Base-by-base conservation (phyloP, 371 early-diverging fungal genomes). In the Mycotypha africana region DNA sequence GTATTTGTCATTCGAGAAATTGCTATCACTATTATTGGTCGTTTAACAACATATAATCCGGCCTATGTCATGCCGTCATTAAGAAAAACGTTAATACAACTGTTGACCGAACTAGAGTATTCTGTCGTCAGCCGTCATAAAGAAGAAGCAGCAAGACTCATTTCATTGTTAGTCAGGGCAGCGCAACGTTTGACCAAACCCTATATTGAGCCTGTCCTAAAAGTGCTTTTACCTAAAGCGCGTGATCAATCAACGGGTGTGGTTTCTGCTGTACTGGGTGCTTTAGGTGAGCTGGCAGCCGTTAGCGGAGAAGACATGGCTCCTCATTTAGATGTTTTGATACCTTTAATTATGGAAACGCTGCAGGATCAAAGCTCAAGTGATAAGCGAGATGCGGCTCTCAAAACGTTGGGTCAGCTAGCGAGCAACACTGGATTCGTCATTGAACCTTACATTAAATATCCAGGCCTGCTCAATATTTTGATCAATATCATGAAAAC, bases 1-100 rank as follows among this genome's bases (percentile, higher is more conserved):
- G 79, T 85, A 3, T 95, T 93, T 69, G 79, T 81, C n/a, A 89
- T 93, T 45, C 82, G 94, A 10, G 85, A 92, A 55, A 74, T 85
- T 4, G 89, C 91, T 3, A 87, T 96, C 19, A 63, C 78, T 1
- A 87, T 92, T 37, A 88, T 97, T 41, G 95, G 96, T 8, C 78
- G 97, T 20, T 66, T 97, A 22, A 81, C 92, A 2, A 65, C 80
- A 1, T 85, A 83, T 48, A 96, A 96, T 54, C 96, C 97, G 3
- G 95, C 95, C 1, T 92, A 92, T 55, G 89, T 95, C 7, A 84
- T 95, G 85, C 87, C 98, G 2, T 87, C 87, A 0, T 70, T 98
- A 16, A 72, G 95, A 31, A 89, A 92, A 56, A 84, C 88, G 0
- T 56, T 96, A 17, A 89, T 93, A 39, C 92, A 93, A 55, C 74